Evolutionary conservation across 1,284 basidiomycete species (phyloP).

Genomic region (Cutaneotrichosporon cavernicola): DNA sequence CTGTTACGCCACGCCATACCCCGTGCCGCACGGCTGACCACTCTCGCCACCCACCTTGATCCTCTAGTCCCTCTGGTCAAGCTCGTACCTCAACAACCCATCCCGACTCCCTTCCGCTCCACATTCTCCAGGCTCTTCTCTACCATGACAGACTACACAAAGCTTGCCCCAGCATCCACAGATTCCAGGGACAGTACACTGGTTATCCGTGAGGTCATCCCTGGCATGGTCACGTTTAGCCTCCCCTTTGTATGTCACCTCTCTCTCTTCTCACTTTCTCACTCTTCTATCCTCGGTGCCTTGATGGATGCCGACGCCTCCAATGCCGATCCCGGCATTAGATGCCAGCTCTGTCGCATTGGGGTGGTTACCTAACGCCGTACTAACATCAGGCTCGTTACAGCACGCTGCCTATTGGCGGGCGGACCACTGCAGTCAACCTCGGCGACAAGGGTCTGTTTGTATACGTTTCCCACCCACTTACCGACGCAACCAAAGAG

Average conservation of each 20-base stretch:
- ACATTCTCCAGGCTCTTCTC: background rate
- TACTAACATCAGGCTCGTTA: conserved; percentile 55
- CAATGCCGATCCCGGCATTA: background rate
- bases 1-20: background rate
- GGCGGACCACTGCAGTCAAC: conserved; percentile 77
- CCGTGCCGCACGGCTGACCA: background rate
- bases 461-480: conserved; percentile 79
- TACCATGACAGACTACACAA: conserved; percentile 17
- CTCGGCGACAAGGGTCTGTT: conserved; percentile 68
- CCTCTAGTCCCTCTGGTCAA: no score
- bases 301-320: background rate
- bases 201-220: conserved; percentile 49
- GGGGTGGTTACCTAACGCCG: background rate
- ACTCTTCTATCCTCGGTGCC: background rate
- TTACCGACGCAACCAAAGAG: conserved; percentile 68
- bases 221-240: conserved; percentile 52
- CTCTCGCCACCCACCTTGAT: no score
- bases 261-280: background rate
- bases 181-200: conserved; percentile 38
- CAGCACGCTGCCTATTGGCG: conserved; percentile 70
- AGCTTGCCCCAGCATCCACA: conserved; percentile 25
- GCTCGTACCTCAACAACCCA: no score
- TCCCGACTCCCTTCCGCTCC: no score
- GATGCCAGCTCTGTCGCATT: no score
- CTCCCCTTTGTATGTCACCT: conserved; percentile 46